Base-by-base conservation (phyloP, 495 filamentous ascomycete species). In the Aspergillus wentii region DNA sequence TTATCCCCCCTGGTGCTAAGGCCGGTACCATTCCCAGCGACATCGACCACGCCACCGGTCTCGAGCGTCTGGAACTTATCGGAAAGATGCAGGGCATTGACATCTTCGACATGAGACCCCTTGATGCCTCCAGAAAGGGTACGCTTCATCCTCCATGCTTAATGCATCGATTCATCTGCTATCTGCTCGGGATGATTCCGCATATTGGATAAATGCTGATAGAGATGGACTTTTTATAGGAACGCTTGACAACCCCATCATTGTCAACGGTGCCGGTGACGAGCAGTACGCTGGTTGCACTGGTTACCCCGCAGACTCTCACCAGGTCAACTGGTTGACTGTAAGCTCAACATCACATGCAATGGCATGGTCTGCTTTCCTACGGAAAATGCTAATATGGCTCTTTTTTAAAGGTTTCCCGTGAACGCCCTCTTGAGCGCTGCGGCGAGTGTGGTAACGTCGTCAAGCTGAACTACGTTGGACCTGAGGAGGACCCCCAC, bases 51-150 rank as follows among this genome's bases (percentile, higher is more conserved):
- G 71, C 91, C 30, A 97, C 92, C 47, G 92, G 92, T 79, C 75
- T 99, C 35, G 92, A 99, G 75, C 91, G 92, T 70, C 79, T 99
- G 54, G 92, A 99, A 66, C 90, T 99, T 53, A 72, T 97, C 67
- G 92, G 92, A 65, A 99, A 99, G 79, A 95, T 96, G 83, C 86
- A 97, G 74, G 88, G 92, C 49, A 74, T 99, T 46, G 92, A 99
- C 64, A 74, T 97, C 58, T 99, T 97, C 69, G 94, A 99, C 67
- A 95, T 95, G 90, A 83, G 80, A 67, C 94, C 92, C 30, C 75
- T 99, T 46, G 90, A 95, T 71, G 77, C 92, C 23, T 90, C 84
- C 49, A 79, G 92, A 43, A 80, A 78, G 72, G 88, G 86, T 87
- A 69, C 40, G 76, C 57, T 20, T 38, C 10, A 8, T n/a, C n/a